Conservation (phyloP, 192 early-diverging fungal genomes). For the Coemansia sp. region DNA sequence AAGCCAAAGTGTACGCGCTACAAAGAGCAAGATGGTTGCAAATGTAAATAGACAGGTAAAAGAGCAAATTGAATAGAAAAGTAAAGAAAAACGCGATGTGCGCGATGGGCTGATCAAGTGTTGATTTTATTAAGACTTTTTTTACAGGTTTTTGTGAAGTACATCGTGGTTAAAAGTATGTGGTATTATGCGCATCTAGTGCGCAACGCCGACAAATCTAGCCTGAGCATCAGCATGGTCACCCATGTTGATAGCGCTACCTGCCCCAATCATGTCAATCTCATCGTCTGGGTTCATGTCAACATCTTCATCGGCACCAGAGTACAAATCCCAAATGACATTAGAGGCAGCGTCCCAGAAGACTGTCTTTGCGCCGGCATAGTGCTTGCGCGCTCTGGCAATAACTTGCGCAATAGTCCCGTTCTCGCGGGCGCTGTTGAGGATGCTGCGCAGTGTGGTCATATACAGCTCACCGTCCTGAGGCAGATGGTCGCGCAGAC, state of each 20-base stretch:
- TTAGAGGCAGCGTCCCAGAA: slow-evolving; percentile 30
- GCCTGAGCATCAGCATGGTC: slow-evolving; percentile 9
- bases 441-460: slow-evolving; percentile 37
- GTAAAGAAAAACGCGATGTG: not conserved
- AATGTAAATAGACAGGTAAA: not conserved
- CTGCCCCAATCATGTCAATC: not conserved
- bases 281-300: slow-evolving; percentile 3
- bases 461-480: slow-evolving; percentile 40
- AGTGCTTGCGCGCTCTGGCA: slow-evolving; percentile 15
- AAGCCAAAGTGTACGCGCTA: not conserved
- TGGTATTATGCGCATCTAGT: not conserved
- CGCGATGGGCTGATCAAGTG: not conserved
- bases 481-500: slow-evolving; percentile 41
- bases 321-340: slow-evolving; percentile 33
- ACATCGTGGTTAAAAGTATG: not conserved
- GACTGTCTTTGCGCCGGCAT: slow-evolving; percentile 4
- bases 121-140: slow-evolving; percentile 5
- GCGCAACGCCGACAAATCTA: slow-evolving; percentile 5
- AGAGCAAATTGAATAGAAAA: not conserved
- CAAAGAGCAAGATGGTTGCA: not conserved
- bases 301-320: slow-evolving; percentile 15
- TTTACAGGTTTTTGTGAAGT: slow-evolving; percentile 5
- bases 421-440: slow-evolving; percentile 27
- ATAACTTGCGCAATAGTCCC: slow-evolving; percentile 19
- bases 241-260: not conserved